These are phyloP conservation scores for Penstemon eatonii DNA, from an alignment of 257 asterid species.

Conservation along the genomic window DNA sequence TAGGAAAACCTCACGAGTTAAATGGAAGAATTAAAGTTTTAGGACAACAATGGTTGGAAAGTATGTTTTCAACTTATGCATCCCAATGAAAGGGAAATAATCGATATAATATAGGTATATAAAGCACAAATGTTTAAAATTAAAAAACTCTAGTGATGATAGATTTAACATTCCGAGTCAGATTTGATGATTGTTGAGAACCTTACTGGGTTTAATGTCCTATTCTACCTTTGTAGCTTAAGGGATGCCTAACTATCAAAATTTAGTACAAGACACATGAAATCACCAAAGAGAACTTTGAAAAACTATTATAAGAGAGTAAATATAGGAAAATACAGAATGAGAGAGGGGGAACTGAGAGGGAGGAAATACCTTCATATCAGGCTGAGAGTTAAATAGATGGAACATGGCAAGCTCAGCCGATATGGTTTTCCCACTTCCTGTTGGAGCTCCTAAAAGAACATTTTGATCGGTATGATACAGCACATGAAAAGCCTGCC, in stretches of 20 bases:
- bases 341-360: background rate
- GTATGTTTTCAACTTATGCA: background rate
- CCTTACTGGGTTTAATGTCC: background rate
- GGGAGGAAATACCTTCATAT: constrained; percentile 69
- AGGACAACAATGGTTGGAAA: constrained; percentile 3
- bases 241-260: background rate
- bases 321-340: constrained; percentile 3
- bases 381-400: constrained; percentile 85
- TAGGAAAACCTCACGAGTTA: background rate
- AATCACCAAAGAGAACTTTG: constrained; percentile 5
- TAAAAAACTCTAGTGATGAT: background rate
- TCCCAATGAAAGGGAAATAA: background rate
- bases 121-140: constrained; percentile 7
- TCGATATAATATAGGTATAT: background rate
- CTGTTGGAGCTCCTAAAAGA: constrained; percentile 98
- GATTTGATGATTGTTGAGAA: constrained; percentile 2
- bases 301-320: constrained; percentile 4
- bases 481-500: constrained; percentile 91
- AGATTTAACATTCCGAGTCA: background rate
- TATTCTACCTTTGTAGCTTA: constrained; percentile 8
- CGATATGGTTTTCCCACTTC: constrained; percentile 98
- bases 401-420: constrained; percentile 99
- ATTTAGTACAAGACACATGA: background rate
- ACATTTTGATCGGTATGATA: constrained; percentile 92
- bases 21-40: background rate